Conservation (phyloP, 768 basidiomycete genomes). For the Podaxis rugospora region DNA sequence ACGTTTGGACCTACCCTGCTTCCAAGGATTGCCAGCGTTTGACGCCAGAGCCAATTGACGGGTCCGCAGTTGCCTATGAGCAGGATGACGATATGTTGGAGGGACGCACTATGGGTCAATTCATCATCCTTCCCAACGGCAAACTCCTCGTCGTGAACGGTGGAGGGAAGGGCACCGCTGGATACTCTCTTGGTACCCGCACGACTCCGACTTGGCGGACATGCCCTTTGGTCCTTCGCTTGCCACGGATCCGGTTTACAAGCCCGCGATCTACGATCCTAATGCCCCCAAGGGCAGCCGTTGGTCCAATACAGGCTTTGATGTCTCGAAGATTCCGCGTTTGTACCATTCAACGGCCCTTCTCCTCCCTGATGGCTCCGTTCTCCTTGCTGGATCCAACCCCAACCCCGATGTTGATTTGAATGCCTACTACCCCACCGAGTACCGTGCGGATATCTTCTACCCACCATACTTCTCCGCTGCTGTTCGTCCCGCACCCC, state of each 20-base stretch:
- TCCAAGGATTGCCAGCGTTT: neutral
- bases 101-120: conserved; percentile 66
- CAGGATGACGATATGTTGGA: conserved; percentile 65
- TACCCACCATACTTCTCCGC: conserved; percentile 45
- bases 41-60: neutral
- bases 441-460: conserved; percentile 23
- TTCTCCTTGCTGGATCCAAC: conserved; percentile 78
- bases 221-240: conserved; percentile 55
- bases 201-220: conserved; percentile 58
- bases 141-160: conserved; percentile 67
- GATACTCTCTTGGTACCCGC: conserved; percentile 52
- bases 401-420: conserved; percentile 66
- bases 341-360: conserved; percentile 78
- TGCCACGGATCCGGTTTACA: conserved; percentile 63
- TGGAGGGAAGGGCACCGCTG: conserved; percentile 37
- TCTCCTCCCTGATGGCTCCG: conserved; percentile 62
- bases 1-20: neutral
- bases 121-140: conserved; percentile 67
- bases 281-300: conserved; percentile 54
- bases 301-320: conserved; percentile 58
- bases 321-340: conserved; percentile 53
- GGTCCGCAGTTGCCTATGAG: conserved; percentile 37
- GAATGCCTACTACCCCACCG: conserved; percentile 56
- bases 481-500: conserved; percentile 51
- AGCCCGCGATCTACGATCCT: conserved; percentile 71